phyloP scores from a whole-genome alignment of 1,139 yeast species.

The Nakaseomyces nivariensis region DNA sequence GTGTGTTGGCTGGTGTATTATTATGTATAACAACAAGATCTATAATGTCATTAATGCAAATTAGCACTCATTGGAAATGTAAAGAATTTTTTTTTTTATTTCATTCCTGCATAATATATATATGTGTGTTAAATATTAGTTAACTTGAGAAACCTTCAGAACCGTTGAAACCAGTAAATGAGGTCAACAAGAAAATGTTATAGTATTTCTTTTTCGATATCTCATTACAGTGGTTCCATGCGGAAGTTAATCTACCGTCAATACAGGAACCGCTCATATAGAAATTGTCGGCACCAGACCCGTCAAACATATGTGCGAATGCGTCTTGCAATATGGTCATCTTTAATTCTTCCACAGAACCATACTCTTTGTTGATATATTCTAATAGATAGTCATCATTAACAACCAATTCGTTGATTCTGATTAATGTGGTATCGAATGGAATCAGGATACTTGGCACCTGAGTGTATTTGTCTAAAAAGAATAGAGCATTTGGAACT shows the following conservation, averaged over 20 bases:
- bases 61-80: no score
- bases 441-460: slow-evolving; percentile 67
- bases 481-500: slow-evolving; percentile 68
- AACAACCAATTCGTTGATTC: slow-evolving; percentile 40
- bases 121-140: neutral
- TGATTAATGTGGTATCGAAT: slow-evolving; percentile 44
- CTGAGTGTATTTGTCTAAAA: slow-evolving; percentile 64
- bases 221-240: slow-evolving; percentile 71
- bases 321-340: slow-evolving; percentile 52
- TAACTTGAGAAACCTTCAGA: slow-evolving; percentile 40
- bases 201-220: slow-evolving; percentile 55
- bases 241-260: slow-evolving; percentile 66
- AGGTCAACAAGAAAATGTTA: slow-evolving; percentile 53
- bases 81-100: neutral
- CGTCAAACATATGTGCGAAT: slow-evolving; percentile 66
- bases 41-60: no score
- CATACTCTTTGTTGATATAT: slow-evolving; percentile 49
- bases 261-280: slow-evolving; percentile 74
- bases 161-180: slow-evolving; percentile 70
- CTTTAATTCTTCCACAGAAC: slow-evolving; percentile 41
- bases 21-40: neutral
- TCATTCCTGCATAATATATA: neutral
- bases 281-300: slow-evolving; percentile 70
- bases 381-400: slow-evolving; percentile 39
- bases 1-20: neutral